A percentile compares a stretch with the other conserved stretches of the same genome.
These are phyloP conservation scores for Geoglossum cookeanum DNA, from an alignment of 2,329 filamentous ascomycete genomes.

Conservation along the genomic window DNA sequence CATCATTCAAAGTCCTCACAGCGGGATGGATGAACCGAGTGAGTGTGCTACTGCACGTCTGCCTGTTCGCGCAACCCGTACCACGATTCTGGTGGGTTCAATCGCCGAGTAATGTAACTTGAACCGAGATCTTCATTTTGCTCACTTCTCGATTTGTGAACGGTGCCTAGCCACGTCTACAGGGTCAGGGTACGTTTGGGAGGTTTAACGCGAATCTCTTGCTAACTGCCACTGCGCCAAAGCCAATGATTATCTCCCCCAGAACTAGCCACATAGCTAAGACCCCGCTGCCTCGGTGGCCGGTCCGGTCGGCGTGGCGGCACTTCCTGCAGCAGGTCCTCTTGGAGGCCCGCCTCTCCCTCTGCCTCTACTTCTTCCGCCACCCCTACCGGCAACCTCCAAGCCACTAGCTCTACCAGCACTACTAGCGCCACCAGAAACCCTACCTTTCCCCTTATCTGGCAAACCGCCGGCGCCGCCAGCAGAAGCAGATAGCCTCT, in stretches of 20 bases:
- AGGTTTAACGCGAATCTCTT: too few species aligned
- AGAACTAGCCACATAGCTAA: not conserved
- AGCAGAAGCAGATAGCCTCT: conserved; percentile 22
- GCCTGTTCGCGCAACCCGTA: too few species aligned
- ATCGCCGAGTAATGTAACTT: too few species aligned
- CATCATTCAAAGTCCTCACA: too few species aligned
- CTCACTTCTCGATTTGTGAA: too few species aligned
- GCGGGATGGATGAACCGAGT: too few species aligned
- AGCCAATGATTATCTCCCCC: not conserved
- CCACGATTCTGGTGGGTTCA: too few species aligned
- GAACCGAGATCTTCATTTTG: too few species aligned
- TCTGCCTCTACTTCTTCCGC: not conserved
- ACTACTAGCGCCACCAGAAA: not conserved
- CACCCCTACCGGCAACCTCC: not conserved
- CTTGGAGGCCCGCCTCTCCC: not conserved
- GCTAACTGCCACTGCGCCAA: not conserved
- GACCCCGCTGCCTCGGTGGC: not conserved
- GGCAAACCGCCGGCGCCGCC: conserved; percentile 5
- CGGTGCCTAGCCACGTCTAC: too few species aligned
- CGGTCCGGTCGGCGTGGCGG: not conserved
- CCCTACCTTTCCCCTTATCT: conserved; percentile 5
- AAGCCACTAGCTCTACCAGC: not conserved
- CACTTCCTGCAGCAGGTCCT: not conserved
- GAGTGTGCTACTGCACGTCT: too few species aligned
- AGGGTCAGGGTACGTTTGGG: too few species aligned